phyloP scores from a whole-genome alignment of 2,329 filamentous ascomycete species.

The Biscogniauxia marginata region DNA sequence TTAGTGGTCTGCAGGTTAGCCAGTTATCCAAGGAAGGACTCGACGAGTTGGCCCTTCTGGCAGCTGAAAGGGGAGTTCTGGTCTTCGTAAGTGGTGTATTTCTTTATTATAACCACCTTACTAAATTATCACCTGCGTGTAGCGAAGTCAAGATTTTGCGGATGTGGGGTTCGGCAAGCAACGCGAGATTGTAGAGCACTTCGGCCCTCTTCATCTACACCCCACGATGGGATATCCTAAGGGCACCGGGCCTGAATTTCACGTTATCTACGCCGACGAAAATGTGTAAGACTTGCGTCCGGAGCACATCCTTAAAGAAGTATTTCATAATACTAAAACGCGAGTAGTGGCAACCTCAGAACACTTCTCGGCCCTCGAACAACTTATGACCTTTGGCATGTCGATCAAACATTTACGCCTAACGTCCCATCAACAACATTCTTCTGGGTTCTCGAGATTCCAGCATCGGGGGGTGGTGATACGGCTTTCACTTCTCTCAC shows the following conservation, averaged over 20 bases:
- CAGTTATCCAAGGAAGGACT: constrained; percentile 12
- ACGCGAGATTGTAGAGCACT: constrained; percentile 21
- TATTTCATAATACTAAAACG: not conserved
- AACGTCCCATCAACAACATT: constrained; percentile 26
- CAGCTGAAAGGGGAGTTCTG: constrained; percentile 20
- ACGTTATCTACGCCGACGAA: constrained; percentile 25
- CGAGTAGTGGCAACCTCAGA: constrained; percentile 5
- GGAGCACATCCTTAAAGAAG: not conserved
- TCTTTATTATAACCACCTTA: not conserved
- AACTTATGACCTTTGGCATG: constrained; percentile 22
- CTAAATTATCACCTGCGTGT: not conserved
- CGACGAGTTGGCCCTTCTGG: constrained; percentile 22
- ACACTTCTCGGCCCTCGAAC: constrained; percentile 8
- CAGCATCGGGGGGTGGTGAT: constrained; percentile 23
- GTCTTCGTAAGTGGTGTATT: constrained; percentile 16
- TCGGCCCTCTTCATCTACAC: constrained; percentile 22
- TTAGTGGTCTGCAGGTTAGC: constrained; percentile 16
- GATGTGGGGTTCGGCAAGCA: constrained; percentile 24
- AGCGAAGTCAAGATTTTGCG: constrained; percentile 20
- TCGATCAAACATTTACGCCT: constrained; percentile 23
- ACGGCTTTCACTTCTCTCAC: constrained; percentile 24
- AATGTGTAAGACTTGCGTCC: constrained; percentile 20
- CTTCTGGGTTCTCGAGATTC: constrained; percentile 26
- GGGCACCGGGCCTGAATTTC: constrained; percentile 15
- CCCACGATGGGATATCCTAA: constrained; percentile 19